Base-by-base conservation (phyloP, 345 rosid species). In the Bruguiera gymnorhiza region DNA sequence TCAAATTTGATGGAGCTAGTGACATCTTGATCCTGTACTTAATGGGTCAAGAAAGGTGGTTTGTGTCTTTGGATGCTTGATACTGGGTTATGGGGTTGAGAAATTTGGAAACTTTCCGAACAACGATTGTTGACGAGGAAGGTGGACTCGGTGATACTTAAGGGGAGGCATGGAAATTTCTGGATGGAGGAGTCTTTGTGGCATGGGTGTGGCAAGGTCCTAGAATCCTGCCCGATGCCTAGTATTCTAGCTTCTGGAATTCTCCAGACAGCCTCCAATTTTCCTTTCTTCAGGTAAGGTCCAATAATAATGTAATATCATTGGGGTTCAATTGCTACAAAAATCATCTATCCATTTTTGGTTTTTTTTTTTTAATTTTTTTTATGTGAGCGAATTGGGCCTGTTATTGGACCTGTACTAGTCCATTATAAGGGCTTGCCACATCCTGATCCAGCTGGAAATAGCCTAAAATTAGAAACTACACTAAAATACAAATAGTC, bases 21-120 rank as follows among this genome's bases (percentile, higher is more conserved):
- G 84, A 67, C 85, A 82, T 84, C 66, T 43, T 69, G 55, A 7
- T 21, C 4, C n/a, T n/a, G n/a, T n/a, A n/a, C n/a, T n/a, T n/a
- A n/a, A n/a, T n/a, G n/a, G n/a, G n/a, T 30, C 21, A 13, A 48
- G 4, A 20, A 13, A 27, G 8, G 19, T 29, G 6, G 7, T n/a
- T 61, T 11, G 9, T 3, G 21, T 5, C 16, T 55, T 10, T 55
- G 10, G 2, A 8, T 9, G 6, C 1, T 21, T 15, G 6, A 56
- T 3, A 56, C 60, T 9, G 31, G 10, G 16, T 1, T 43, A 3
- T 15, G 3, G 50, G 19, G 50, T 11, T 43, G 60, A 11, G 11
- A 56, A 56, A 10, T 24, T 24, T 56, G 16, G 60, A 24, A 56
- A 56, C 60, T 56, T 56, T 24, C 0, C 0, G 29, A 56, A n/a